Evolutionary conservation across 176 grass and related monocot species (phyloP).

Genomic region (Lolium perenne): DNA sequence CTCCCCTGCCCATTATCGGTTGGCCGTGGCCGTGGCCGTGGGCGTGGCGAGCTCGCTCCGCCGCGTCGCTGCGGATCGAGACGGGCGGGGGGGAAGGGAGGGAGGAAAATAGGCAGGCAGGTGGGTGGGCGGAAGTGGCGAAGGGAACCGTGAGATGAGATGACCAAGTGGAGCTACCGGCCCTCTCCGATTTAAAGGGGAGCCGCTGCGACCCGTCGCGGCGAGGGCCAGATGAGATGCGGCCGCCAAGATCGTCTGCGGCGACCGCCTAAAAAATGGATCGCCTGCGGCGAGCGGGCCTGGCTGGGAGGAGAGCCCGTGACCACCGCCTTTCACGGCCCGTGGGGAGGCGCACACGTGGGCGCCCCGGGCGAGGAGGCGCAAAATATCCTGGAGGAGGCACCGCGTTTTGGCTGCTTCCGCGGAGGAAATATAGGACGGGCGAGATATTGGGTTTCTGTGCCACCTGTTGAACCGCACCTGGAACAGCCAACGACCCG

Average conservation of each 20-base stretch:
- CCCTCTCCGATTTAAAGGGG: constrained; percentile 31
- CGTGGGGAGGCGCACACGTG: constrained; percentile 14
- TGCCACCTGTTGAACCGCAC: constrained; percentile 5
- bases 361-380: not conserved
- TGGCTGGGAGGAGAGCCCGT: constrained; percentile 38
- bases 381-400: constrained; percentile 27
- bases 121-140: constrained; percentile 29
- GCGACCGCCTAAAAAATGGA: not conserved
- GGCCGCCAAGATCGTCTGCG: constrained; percentile 30
- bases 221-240: not conserved
- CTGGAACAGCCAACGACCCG: not conserved
- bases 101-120: not conserved
- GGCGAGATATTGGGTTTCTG: not conserved
- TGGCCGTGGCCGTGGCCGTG: constrained; percentile 10
- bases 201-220: constrained; percentile 41
- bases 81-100: not conserved
- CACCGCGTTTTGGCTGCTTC: not conserved
- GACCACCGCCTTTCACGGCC: not conserved
- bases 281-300: constrained; percentile 29
- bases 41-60: not conserved
- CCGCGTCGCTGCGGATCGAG: not conserved
- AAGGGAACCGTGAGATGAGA: constrained; percentile 21
- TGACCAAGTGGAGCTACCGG: constrained; percentile 5
- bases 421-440: constrained; percentile 29
- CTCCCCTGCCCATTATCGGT: constrained; percentile 50